phyloP scores from a whole-genome alignment of 345 rosid species.

The Acer saccharum region DNA sequence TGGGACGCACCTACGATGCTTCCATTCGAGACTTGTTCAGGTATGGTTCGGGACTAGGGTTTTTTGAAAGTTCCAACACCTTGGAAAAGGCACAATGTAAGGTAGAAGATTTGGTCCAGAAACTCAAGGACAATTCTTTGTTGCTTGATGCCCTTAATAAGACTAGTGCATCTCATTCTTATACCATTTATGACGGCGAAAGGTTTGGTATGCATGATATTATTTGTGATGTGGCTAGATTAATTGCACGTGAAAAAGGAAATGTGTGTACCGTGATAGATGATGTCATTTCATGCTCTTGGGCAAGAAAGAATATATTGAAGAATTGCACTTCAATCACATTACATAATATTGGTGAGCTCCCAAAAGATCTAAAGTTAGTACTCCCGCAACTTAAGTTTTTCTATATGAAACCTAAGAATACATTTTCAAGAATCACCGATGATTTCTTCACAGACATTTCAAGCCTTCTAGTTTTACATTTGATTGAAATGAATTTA shows the following conservation, averaged over 20 bases:
- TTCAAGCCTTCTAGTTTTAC: too few species aligned
- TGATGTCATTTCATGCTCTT: too few species aligned
- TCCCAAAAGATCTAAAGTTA: not conserved
- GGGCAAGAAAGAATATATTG: not conserved
- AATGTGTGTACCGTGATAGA: not conserved
- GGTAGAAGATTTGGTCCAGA: not conserved
- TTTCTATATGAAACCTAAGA: not conserved
- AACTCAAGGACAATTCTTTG: slow-evolving; percentile 18
- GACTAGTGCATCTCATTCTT: rapidly evolving
- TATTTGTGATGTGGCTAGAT: slow-evolving; percentile 12
- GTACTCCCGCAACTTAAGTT: slow-evolving; percentile 22
- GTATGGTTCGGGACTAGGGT: slow-evolving; percentile 21
- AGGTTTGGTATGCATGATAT: slow-evolving; percentile 12
- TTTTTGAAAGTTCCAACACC: not conserved
- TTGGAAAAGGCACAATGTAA: slow-evolving; percentile 16
- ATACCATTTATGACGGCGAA: not conserved
- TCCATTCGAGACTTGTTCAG: slow-evolving; percentile 5
- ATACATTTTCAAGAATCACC: not conserved
- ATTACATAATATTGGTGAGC: not conserved
- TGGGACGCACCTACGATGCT: not conserved
- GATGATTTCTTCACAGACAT: not conserved
- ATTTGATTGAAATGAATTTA: too few species aligned
- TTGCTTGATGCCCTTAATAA: not conserved
- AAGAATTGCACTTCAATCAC: slow-evolving; percentile 2
- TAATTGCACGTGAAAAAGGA: slow-evolving; percentile 10